Percentiles rank a stretch among this genome's conserved stretches.
These are phyloP conservation scores for Leucaena leucocephala DNA, from an alignment of 306 rosid genomes.

Conservation along the genomic window DNA sequence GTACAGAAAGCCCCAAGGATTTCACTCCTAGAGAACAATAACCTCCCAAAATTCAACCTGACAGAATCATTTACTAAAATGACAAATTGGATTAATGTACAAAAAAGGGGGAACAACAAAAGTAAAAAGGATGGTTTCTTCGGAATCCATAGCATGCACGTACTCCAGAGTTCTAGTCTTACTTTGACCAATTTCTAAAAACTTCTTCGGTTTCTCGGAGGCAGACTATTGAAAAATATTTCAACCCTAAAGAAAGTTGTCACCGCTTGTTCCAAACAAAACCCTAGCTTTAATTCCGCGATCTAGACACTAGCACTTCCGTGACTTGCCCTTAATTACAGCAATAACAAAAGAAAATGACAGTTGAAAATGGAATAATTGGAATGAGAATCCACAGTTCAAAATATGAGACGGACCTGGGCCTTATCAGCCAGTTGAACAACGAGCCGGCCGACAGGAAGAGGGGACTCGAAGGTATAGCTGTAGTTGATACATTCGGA, in stretches of 20 bases:
- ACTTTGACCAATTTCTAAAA: not conserved
- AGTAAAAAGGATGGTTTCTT: not conserved
- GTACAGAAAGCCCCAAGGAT: not conserved
- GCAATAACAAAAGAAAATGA: not conserved
- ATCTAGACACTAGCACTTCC: constrained; percentile 14
- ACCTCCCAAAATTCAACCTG: not conserved
- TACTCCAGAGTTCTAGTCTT: not conserved
- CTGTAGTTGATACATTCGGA: constrained; percentile 84
- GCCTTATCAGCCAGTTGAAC: constrained; percentile 99
- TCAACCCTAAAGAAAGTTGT: not conserved
- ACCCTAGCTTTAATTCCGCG: constrained; percentile 41
- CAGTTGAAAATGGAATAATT: not conserved
- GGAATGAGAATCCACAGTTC: constrained; percentile 35
- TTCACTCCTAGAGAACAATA: not conserved
- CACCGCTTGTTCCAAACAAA: constrained; percentile 13
- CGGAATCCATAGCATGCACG: not conserved
- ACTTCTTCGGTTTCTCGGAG: not conserved
- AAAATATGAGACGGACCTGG: constrained; percentile 52
- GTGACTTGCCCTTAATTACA: not conserved
- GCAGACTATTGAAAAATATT: not conserved
- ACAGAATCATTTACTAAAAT: not conserved
- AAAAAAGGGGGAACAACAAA: not conserved
- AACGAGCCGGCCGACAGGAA: constrained; percentile 91
- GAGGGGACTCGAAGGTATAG: constrained; percentile 90
- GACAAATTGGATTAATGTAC: not conserved